Percentiles rank a stretch among this genome's conserved stretches.
Evolutionary conservation across 192 early-diverging fungal species (phyloP).

Genomic region (Coemansia sp.): DNA sequence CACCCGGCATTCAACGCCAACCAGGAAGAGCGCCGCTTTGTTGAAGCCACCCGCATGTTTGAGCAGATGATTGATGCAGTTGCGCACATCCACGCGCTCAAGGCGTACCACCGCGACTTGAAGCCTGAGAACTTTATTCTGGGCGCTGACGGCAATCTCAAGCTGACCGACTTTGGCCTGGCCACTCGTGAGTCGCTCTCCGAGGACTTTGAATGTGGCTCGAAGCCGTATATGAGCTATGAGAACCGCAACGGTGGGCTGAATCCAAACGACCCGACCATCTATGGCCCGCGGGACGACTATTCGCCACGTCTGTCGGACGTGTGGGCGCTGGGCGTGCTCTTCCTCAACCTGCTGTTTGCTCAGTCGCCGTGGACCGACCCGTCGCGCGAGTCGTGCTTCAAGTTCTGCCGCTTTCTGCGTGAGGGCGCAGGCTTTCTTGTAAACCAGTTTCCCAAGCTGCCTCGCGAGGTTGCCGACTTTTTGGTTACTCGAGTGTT

Average conservation of each 20-base stretch:
- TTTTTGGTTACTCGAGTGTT: slow-evolving; percentile 64
- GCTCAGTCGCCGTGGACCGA: slow-evolving; percentile 73
- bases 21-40: slow-evolving; percentile 52
- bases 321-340: slow-evolving; percentile 72
- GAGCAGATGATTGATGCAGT: slow-evolving; percentile 74
- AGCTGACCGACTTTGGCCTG: slow-evolving; percentile 92
- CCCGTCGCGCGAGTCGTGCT: slow-evolving; percentile 58
- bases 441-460: slow-evolving; percentile 58
- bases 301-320: slow-evolving; percentile 66
- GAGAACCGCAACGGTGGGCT: slow-evolving; percentile 59
- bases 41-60: slow-evolving; percentile 56
- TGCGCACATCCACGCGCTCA: slow-evolving; percentile 67
- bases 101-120: slow-evolving; percentile 89
- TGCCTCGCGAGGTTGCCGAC: slow-evolving; percentile 57
- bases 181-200: slow-evolving; percentile 78
- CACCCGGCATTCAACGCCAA: slow-evolving; percentile 50
- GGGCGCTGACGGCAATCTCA: slow-evolving; percentile 64
- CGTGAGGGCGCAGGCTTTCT: slow-evolving; percentile 62
- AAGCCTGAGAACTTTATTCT: slow-evolving; percentile 80
- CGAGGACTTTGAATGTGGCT: slow-evolving; percentile 86
- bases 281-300: slow-evolving; percentile 53
- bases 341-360: slow-evolving; percentile 69
- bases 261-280: slow-evolving; percentile 45
- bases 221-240: slow-evolving; percentile 70
- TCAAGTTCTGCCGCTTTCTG: slow-evolving; percentile 61